Evolutionary conservation across 1,284 basidiomycete species (phyloP), one percentile per base, ranked within the genome.

Genomic region (Moesziomyces parantarcticus): DNA sequence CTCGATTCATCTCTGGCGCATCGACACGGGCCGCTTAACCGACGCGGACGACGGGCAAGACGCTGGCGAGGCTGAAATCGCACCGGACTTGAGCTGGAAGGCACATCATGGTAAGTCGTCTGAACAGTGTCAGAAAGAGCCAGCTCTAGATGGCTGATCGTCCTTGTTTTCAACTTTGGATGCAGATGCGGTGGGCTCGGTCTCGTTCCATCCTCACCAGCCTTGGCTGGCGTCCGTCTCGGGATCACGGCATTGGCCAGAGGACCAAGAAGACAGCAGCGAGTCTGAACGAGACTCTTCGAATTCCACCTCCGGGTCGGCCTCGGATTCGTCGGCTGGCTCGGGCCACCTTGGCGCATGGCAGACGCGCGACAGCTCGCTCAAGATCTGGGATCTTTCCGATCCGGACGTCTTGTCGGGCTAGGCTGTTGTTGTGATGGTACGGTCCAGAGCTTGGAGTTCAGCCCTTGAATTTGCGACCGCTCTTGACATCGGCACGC

Each of bases 111-210:
- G 65, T 68, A 47, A 47, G 64, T 43, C n/a, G 22, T 14, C 13
- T 16, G 44, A 16, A 3, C 5, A 18, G 3, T 41, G 21, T 21
- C 21, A n/a, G n/a, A 14, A 6, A 20, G 16, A 39, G 18, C 25
- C 16, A 4, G n/a, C n/a, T 7, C 22, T 18, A 9, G 14, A 18
- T 16, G 16, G 43, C 58, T 60, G 40, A 54, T 23, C 10, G n/a
- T 9, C 20, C 47, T 29, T n/a, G n/a, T 20, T 22, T 25, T 22
- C 22, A 10, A 41, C 20, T 39, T 10, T 9, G 21, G 22, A 20
- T n/a, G 23, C 55, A 66, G 75, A 77, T 49, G 57, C 61, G 2
- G 56, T 77, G 10, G 69, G 71, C 11, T 77, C 71, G 6, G 59
- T 70, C 7, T 46, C 55, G 0, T 66, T 77, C 25, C 75, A 77